phyloP scores from a whole-genome alignment of 2,329 filamentous ascomycete genomes.

The Tolypocladium endophyticum region DNA sequence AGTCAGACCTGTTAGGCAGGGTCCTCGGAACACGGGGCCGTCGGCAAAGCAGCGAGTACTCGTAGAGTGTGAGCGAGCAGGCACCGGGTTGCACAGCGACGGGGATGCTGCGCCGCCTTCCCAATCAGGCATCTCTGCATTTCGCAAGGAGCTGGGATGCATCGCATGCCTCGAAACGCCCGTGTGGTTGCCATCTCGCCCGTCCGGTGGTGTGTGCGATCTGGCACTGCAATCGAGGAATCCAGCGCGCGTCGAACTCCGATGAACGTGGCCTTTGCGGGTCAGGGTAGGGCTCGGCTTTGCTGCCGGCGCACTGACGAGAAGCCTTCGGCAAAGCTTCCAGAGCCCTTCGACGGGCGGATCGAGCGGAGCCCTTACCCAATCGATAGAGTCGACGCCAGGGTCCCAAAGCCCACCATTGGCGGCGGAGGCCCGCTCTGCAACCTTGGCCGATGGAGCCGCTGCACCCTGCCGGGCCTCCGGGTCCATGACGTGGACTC shows the following conservation, averaged over 20 bases:
- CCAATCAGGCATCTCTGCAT: background rate
- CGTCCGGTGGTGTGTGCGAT: background rate
- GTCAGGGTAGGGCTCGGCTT: background rate
- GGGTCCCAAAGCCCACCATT: background rate
- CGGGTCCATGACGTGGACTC: background rate
- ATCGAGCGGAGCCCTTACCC: background rate
- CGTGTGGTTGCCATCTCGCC: too few species aligned
- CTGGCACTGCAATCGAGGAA: background rate
- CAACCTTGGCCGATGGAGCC: background rate
- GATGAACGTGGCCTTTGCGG: background rate
- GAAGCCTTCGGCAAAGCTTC: background rate
- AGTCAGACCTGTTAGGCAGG: background rate
- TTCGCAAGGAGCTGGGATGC: background rate
- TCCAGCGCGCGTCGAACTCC: background rate
- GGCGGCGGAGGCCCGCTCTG: background rate
- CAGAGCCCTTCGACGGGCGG: background rate
- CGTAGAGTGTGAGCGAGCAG: background rate
- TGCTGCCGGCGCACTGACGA: background rate
- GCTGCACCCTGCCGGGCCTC: background rate
- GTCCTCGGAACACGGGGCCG: background rate
- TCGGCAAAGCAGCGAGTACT: background rate
- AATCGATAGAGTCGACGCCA: background rate
- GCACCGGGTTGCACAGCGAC: background rate
- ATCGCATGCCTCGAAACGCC: background rate
- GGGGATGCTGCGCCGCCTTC: background rate